Percentiles rank a stretch among this genome's conserved stretches.
These are phyloP conservation scores for Phaseolus coccineus DNA, from an alignment of 331 rosid genomes.

Conservation along the genomic window DNA sequence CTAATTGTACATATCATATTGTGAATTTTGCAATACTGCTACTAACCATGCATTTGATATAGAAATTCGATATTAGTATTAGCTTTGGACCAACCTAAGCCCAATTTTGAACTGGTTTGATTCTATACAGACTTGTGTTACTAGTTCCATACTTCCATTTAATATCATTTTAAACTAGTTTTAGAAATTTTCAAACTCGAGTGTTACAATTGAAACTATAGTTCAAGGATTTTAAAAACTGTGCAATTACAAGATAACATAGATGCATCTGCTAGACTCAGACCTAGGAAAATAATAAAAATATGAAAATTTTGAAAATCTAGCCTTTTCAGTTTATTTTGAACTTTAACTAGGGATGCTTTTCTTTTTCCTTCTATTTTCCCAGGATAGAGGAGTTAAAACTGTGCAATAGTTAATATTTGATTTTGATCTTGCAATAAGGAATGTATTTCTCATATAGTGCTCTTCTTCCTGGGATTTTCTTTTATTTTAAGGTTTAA, in stretches of 20 bases:
- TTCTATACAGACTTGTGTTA: not conserved
- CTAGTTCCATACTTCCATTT: not conserved
- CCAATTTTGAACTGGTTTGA: constrained; percentile 4
- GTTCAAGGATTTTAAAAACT: constrained; percentile 21
- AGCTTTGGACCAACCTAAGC: not conserved
- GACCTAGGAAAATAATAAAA: constrained; percentile 15
- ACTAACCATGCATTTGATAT: not conserved
- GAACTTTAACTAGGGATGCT: not conserved
- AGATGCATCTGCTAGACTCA: not conserved
- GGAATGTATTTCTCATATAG: constrained; percentile 27
- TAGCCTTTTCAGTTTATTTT: constrained; percentile 20
- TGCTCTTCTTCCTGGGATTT: constrained; percentile 24
- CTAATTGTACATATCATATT: too few species aligned
- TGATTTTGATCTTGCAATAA: constrained; percentile 30
- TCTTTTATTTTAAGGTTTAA: constrained; percentile 70
- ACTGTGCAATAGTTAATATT: constrained; percentile 1
- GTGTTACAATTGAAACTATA: not conserved
- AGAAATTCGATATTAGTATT: constrained; percentile 2
- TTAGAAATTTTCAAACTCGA: constrained; percentile 8
- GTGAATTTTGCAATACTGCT: not conserved
- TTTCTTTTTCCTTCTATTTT: constrained; percentile 34
- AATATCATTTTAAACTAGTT: constrained; percentile 8
- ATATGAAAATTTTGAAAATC: constrained; percentile 14
- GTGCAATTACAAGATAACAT: constrained; percentile 5
- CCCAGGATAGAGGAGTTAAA: constrained; percentile 21